Evolutionary conservation across 202 grass and related monocot genomes (phyloP).

Genomic region (Schoenoplectus triqueter): DNA sequence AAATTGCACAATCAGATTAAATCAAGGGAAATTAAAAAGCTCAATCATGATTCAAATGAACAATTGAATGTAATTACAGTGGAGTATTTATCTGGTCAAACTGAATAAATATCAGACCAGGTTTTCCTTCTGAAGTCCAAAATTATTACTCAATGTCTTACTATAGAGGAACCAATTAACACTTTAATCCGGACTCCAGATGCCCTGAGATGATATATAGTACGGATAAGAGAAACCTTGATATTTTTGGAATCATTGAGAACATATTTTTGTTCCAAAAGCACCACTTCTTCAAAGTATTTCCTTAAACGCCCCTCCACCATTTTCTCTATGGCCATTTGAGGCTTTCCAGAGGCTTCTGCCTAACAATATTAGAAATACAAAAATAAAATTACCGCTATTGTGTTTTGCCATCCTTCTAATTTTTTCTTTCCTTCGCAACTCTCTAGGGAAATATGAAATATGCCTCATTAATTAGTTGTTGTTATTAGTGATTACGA

Average conservation of each 20-base stretch:
- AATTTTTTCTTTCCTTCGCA: not conserved
- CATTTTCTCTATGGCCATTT: slow-evolving; percentile 98
- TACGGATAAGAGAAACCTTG: slow-evolving; percentile 52
- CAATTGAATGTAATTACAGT: not conserved
- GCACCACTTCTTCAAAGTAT: slow-evolving; percentile 90
- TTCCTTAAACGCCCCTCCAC: slow-evolving; percentile 90
- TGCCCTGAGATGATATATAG: not conserved
- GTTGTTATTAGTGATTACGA: not conserved
- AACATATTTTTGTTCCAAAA: slow-evolving; percentile 89
- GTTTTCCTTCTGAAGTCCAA: not conserved
- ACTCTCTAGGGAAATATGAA: not conserved
- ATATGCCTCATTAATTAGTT: not conserved
- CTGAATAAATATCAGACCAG: not conserved
- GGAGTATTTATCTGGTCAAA: not conserved
- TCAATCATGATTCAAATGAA: slow-evolving; percentile 1
- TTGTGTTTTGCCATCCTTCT: not conserved
- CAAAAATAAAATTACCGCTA: not conserved
- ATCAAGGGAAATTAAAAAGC: slow-evolving; percentile 11
- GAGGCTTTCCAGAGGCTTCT: slow-evolving; percentile 84
- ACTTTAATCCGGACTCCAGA: not conserved
- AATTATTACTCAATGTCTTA: not conserved
- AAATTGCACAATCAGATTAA: slow-evolving; percentile 18
- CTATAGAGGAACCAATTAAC: not conserved
- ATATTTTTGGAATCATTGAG: slow-evolving; percentile 68
- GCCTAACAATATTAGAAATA: slow-evolving; percentile 46